Evolutionary conservation across 345 rosid genomes (phyloP).

Genomic region (Lumnitzera racemosa): DNA sequence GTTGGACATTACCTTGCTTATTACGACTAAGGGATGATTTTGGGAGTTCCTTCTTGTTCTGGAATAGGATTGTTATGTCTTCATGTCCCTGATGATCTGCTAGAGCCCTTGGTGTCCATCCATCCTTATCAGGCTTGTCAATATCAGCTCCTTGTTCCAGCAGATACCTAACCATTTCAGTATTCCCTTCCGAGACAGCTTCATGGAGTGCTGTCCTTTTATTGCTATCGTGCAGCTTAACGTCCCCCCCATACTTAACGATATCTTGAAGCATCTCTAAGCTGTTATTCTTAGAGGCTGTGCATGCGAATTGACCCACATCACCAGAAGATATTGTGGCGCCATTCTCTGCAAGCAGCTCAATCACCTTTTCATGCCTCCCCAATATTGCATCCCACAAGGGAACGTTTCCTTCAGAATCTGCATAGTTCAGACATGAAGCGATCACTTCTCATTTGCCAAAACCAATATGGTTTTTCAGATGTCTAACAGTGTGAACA

Average conservation of each 20-base stretch:
- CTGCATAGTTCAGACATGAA: constrained; percentile 25
- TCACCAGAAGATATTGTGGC: constrained; percentile 46
- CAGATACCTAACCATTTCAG: constrained; percentile 56
- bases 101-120: constrained; percentile 70
- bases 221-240: constrained; percentile 31
- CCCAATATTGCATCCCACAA: constrained; percentile 83
- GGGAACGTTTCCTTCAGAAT: constrained; percentile 72
- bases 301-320: constrained; percentile 44
- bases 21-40: not conserved
- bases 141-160: constrained; percentile 53
- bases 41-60: not conserved
- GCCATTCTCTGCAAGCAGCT: constrained; percentile 54
- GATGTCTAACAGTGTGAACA: too few relatives aligned
- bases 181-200: constrained; percentile 61
- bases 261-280: constrained; percentile 50
- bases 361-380: constrained; percentile 35
- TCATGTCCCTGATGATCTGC: constrained; percentile 83
- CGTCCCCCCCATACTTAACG: constrained; percentile 45
- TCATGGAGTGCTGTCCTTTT: constrained; percentile 64
- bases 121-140: constrained; percentile 48
- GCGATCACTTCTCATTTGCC: too few relatives aligned
- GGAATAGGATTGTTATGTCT: constrained; percentile 44
- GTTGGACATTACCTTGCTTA: constrained; percentile 5
- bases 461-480: too few relatives aligned
- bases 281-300: constrained; percentile 52